A percentile compares a stretch with the other conserved stretches of the same genome.
These are phyloP conservation scores for Saturnispora zaruensis DNA, from an alignment of 805 yeast species.

Conservation along the genomic window DNA sequence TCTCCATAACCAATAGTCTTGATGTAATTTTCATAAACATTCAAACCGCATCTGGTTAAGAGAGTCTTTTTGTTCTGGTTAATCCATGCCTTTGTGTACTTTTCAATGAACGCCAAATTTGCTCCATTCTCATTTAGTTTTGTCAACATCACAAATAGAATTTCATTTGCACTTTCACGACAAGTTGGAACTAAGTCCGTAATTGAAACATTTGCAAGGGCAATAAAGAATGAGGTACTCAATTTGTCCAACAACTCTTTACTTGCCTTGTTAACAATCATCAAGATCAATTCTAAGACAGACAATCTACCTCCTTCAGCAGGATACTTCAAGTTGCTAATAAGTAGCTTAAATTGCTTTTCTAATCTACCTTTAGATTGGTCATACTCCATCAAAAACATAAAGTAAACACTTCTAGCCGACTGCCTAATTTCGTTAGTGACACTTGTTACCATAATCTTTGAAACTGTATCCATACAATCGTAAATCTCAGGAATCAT, in stretches of 20 bases:
- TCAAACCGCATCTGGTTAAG: constrained; percentile 66
- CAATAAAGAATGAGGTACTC: constrained; percentile 73
- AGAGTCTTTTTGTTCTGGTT: constrained; percentile 41
- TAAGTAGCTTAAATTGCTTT: constrained; percentile 72
- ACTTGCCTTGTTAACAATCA: constrained; percentile 59
- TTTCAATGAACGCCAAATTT: constrained; percentile 30
- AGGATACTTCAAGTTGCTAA: constrained; percentile 74
- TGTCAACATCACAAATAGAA: constrained; percentile 47
- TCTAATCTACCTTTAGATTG: constrained; percentile 82
- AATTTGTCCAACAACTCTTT: constrained; percentile 49
- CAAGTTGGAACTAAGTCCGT: constrained; percentile 74
- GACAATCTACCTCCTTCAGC: constrained; percentile 82
- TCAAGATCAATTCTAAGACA: constrained; percentile 76
- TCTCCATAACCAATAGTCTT: constrained; percentile 37
- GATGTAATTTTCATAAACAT: constrained; percentile 56
- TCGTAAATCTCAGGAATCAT: constrained; percentile 87
- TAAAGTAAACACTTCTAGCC: constrained; percentile 74
- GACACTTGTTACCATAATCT: constrained; percentile 85
- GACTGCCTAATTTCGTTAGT: constrained; percentile 73
- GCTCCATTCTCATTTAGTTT: constrained; percentile 31
- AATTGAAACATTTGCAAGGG: constrained; percentile 66
- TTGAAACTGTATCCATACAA: constrained; percentile 69
- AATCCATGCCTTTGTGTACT: constrained; percentile 53
- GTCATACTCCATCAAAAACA: constrained; percentile 87
- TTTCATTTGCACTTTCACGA: constrained; percentile 69